These are phyloP conservation scores for Durotheca rogersii DNA, from an alignment of 495 filamentous ascomycete species.

Conservation along the genomic window DNA sequence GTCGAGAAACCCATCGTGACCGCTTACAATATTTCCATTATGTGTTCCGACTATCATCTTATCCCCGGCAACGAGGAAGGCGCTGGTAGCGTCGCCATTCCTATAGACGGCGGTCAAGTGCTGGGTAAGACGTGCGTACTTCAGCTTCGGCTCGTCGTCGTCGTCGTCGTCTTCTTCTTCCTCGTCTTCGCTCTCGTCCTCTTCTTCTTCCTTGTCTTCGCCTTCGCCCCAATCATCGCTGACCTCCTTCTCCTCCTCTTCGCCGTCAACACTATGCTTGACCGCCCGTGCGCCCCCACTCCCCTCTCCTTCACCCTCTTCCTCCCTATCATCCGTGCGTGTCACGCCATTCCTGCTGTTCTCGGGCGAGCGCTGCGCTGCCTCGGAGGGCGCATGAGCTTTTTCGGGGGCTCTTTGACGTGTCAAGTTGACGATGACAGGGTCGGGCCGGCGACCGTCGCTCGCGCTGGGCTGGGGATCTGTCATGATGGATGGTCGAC, in stretches of 20 bases:
- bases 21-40: constrained; percentile 89
- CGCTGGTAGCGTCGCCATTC: constrained; percentile 90
- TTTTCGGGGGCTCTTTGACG: constrained; percentile 1
- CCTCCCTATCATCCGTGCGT: constrained; percentile 9
- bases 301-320: constrained; percentile 13
- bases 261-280: constrained; percentile 10
- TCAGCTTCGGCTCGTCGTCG: constrained; percentile 93
- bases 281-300: no score
- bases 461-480: constrained; percentile 44
- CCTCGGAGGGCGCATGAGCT: not conserved
- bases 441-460: constrained; percentile 27
- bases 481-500: constrained; percentile 42
- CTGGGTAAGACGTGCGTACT: constrained; percentile 83
- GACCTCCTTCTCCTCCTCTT: constrained; percentile 24
- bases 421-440: constrained; percentile 5
- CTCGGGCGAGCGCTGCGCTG: not conserved
- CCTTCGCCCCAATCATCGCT: constrained; percentile 46
- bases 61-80: constrained; percentile 85
- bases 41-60: constrained; percentile 98
- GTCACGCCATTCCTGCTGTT: not conserved
- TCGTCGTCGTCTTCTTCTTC: constrained; percentile 78
- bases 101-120: constrained; percentile 79
- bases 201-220: constrained; percentile 31
- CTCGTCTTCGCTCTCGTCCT: constrained; percentile 51
- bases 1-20: constrained; percentile 17